Percentiles rank a stretch among this genome's conserved stretches.
Conservation (phyloP, 805 yeast genomes). For the Metschnikowia shivogae region DNA sequence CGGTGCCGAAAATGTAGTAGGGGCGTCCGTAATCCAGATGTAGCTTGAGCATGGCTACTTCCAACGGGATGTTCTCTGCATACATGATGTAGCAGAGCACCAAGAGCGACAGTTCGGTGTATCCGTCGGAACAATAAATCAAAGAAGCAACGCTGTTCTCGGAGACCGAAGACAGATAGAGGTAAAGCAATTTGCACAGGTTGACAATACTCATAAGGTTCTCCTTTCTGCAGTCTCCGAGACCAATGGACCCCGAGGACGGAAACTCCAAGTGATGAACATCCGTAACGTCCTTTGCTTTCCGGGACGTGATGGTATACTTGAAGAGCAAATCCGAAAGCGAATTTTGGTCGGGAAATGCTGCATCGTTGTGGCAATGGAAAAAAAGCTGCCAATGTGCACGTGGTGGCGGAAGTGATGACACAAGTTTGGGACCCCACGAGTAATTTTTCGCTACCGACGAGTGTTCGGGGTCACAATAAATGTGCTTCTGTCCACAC, state of each 20-base stretch:
- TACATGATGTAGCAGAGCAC: slow-evolving; percentile 69
- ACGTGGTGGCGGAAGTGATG: slow-evolving; percentile 41
- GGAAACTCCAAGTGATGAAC: slow-evolving; percentile 57
- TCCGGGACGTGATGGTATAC: slow-evolving; percentile 25
- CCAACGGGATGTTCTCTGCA: slow-evolving; percentile 53
- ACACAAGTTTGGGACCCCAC: slow-evolving; percentile 5
- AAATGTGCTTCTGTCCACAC: slow-evolving; percentile 1
- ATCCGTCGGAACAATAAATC: slow-evolving; percentile 84
- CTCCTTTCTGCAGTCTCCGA: slow-evolving; percentile 64
- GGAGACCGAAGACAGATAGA: slow-evolving; percentile 29
- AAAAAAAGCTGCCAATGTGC: slow-evolving; percentile 53
- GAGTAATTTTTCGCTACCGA: slow-evolving; percentile 4
- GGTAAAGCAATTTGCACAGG: slow-evolving; percentile 62
- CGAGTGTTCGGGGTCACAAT: slow-evolving; percentile 17
- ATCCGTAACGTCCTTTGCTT: slow-evolving; percentile 17
- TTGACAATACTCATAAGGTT: slow-evolving; percentile 63
- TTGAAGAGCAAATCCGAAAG: slow-evolving; percentile 34
- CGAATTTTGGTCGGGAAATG: slow-evolving; percentile 46
- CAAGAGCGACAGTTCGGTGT: slow-evolving; percentile 83
- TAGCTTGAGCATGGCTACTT: slow-evolving; percentile 61
- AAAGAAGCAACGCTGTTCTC: slow-evolving; percentile 42
- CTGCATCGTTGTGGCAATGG: slow-evolving; percentile 56
- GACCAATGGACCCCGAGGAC: slow-evolving; percentile 76
- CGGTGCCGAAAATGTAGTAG: slow-evolving; percentile 77
- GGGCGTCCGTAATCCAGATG: slow-evolving; percentile 70